Percentiles rank a stretch among this genome's conserved stretches.
These are phyloP conservation scores for Plenodomus lindquistii DNA, from an alignment of 2,329 filamentous ascomycete species.

Conservation along the genomic window DNA sequence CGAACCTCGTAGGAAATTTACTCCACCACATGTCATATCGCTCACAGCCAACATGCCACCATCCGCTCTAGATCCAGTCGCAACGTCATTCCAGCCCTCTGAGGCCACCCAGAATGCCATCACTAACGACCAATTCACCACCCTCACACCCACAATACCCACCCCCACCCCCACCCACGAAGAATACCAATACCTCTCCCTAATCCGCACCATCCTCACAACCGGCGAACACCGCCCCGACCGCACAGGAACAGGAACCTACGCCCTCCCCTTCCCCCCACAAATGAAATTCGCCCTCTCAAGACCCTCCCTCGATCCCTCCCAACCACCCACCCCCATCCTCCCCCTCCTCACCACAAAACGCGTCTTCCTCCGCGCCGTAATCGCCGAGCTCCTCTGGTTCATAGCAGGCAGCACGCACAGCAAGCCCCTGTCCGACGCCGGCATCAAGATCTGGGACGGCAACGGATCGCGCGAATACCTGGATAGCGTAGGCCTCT, in stretches of 20 bases:
- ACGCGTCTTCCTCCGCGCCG: slow-evolving; percentile 88
- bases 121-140: slow-evolving; percentile 14
- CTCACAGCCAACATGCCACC: slow-evolving; percentile 28
- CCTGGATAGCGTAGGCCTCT: slow-evolving; percentile 82
- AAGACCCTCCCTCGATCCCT: slow-evolving; percentile 49
- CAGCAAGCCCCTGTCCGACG: slow-evolving; percentile 72
- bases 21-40: neutral
- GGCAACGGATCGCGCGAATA: slow-evolving; percentile 91
- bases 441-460: slow-evolving; percentile 96
- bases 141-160: slow-evolving; percentile 5
- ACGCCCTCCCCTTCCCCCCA: slow-evolving; percentile 82
- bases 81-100: neutral
- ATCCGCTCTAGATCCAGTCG: slow-evolving; percentile 27
- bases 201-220: slow-evolving; percentile 82
- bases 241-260: slow-evolving; percentile 90
- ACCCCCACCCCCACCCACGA: slow-evolving; percentile 61
- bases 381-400: slow-evolving; percentile 93
- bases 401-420: slow-evolving; percentile 87
- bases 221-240: slow-evolving; percentile 88
- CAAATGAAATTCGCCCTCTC: slow-evolving; percentile 87
- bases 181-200: slow-evolving; percentile 90
- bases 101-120: neutral
- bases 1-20: slow-evolving; percentile 4
- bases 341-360: slow-evolving; percentile 96
- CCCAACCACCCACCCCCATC: slow-evolving; percentile 59